These are phyloP conservation scores for Aspergillus viridinutans DNA, from an alignment of 2,329 filamentous ascomycete species.

Conservation along the genomic window DNA sequence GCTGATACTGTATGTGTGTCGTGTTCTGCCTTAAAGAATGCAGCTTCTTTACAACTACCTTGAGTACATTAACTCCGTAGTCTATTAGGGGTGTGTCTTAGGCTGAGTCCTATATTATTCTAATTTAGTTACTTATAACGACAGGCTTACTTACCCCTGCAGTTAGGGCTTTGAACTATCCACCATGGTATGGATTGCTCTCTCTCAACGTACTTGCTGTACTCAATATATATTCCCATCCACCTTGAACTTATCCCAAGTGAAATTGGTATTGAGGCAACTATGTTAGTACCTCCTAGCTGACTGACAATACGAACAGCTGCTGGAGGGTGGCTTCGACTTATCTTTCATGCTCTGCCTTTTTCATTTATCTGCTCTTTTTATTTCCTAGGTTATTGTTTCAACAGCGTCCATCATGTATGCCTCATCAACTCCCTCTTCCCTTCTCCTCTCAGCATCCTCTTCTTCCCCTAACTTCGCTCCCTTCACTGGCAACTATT, in stretches of 20 bases:
- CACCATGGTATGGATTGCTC: neutral
- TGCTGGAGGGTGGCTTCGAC: neutral
- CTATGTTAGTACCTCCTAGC: too few species aligned
- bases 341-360: neutral
- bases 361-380: neutral
- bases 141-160: neutral
- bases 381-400: neutral
- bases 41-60: neutral
- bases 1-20: too few species aligned
- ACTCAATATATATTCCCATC: neutral
- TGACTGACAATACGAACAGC: neutral
- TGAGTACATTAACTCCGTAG: neutral
- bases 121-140: too few species aligned
- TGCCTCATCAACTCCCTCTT: neutral
- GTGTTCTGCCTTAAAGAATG: too few species aligned
- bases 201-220: neutral
- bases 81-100: neutral
- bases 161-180: neutral
- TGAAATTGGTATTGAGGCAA: neutral
- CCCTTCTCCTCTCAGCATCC: neutral
- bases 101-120: neutral
- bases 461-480: neutral
- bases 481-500: neutral
- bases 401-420: neutral
- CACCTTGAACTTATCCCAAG: neutral